A percentile compares a stretch with the other conserved stretches of the same genome.
These are phyloP conservation scores for Plectosphaerella cucumerina DNA, from an alignment of 2,329 filamentous ascomycete genomes.

Conservation along the genomic window DNA sequence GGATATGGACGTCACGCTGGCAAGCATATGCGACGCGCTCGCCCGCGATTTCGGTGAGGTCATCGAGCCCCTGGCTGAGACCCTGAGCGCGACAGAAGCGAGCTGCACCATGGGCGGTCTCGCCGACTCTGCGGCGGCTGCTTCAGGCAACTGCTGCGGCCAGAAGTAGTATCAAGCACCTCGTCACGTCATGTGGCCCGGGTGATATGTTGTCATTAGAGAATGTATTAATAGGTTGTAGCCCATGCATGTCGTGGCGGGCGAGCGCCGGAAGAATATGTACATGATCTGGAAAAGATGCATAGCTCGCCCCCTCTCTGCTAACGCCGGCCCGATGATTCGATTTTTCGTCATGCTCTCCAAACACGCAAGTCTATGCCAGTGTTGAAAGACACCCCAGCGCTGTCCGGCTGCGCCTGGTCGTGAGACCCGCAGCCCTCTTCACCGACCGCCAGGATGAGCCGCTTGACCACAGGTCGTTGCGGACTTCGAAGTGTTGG, in stretches of 20 bases:
- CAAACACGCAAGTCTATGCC: too few relatives aligned
- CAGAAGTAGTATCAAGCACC: slow-evolving; percentile 31
- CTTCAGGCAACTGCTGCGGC: slow-evolving; percentile 51
- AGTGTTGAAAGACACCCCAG: slow-evolving; percentile 4
- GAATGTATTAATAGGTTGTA: slow-evolving; percentile 9
- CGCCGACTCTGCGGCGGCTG: slow-evolving; percentile 38
- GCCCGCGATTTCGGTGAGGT: slow-evolving; percentile 55
- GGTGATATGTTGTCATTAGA: slow-evolving; percentile 5
- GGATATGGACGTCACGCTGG: slow-evolving; percentile 58
- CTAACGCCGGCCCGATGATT: slow-evolving; percentile 13
- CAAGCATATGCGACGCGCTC: slow-evolving; percentile 56
- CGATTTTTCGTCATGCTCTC: too few relatives aligned
- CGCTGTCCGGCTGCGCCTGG: background rate
- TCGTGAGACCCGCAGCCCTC: too few relatives aligned
- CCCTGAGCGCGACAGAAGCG: slow-evolving; percentile 6
- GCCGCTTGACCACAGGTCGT: too few relatives aligned
- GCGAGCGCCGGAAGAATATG: slow-evolving; percentile 7
- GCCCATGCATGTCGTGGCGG: slow-evolving; percentile 8
- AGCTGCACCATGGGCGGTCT: slow-evolving; percentile 36
- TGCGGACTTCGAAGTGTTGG: too few relatives aligned
- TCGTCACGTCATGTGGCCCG: background rate
- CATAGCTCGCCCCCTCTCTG: slow-evolving; percentile 9
- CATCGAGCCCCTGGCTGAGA: slow-evolving; percentile 12
- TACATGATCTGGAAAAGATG: slow-evolving; percentile 5
- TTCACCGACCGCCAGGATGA: too few relatives aligned